These are phyloP conservation scores for Aspergillus sp. DNA, from an alignment of 2,329 filamentous ascomycete genomes.

Conservation along the genomic window DNA sequence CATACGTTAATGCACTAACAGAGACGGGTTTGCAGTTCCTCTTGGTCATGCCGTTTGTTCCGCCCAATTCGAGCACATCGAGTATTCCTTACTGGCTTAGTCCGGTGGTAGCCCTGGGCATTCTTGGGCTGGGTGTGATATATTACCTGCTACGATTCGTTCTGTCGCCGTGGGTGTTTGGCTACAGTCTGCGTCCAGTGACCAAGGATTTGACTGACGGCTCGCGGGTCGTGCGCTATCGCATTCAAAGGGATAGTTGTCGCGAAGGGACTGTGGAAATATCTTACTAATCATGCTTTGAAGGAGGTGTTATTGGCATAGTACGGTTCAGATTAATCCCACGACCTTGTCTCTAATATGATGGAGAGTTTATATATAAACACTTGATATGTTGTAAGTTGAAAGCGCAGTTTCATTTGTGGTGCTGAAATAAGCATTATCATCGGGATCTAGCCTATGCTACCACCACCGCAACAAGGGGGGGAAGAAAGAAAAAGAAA, in stretches of 20 bases:
- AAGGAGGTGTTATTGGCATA: no score
- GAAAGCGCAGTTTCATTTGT: no score
- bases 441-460: no score
- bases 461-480: no score
- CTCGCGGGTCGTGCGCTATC: constrained; percentile 14
- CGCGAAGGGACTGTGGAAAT: not conserved
- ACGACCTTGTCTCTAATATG: no score
- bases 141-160: constrained; percentile 19
- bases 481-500: no score
- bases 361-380: no score
- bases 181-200: constrained; percentile 14
- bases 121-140: constrained; percentile 18
- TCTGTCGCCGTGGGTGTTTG: constrained; percentile 17
- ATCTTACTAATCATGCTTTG: not conserved
- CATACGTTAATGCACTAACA: not conserved
- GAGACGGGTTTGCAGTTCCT: constrained; percentile 14
- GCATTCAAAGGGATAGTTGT: not conserved
- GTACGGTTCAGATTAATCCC: no score
- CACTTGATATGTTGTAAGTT: no score
- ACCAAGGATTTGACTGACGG: constrained; percentile 19
- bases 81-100: constrained; percentile 23
- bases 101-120: constrained; percentile 20
- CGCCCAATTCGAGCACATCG: constrained; percentile 16
- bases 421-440: no score
- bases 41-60: constrained; percentile 24